Base-by-base conservation (phyloP, 441 rosid species). In the Populus hybrid region DNA sequence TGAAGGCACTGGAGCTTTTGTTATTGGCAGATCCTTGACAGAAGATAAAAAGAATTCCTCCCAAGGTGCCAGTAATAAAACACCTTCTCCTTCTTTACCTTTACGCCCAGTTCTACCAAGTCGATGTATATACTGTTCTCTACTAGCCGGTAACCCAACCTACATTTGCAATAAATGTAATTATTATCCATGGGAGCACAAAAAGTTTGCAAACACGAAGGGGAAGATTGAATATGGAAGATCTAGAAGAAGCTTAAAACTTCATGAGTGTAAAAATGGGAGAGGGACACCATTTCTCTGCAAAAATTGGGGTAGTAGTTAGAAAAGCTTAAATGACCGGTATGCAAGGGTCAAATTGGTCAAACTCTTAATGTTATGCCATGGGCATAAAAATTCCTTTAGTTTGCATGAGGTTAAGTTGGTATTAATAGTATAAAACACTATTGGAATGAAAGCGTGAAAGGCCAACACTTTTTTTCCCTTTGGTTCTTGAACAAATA, bases 101-200 rank as follows among this genome's bases (percentile, higher is more conserved):
- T 86, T 91, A 9, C 98, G 94, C 69, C 99, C 99, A 0, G 99
- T 96, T 84, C 99, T 87, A 21, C 99, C 98, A 50, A 96, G 95
- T 65, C 99, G 82, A 76, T 94, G 99, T 80, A 96, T 92, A 76
- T 96, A 96, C 74, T 96, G 99, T 76, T 90, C 86, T 80, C 98
- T 90, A 75, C 91, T 95, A 74, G 96, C 78, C 19, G 99, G 99
- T 84, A 91, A 50, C 19, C 99, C 98, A 86, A 92, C 85, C 99
- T 96, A 86, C 68, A 38, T 68, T 76, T 18, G 69, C 57, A 69
- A 69, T 32, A 26, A 66, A 34, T 18, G 18, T 34, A 7, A 28
- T 28, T 68, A 16, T 18, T 26, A 30, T 18, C n/a, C 40, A 68
- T 35, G 3, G 19, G 4, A 32, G 23, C 21, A 34, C 7, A n/a